Percentiles rank a stretch among this genome's conserved stretches.
These are phyloP conservation scores for Talaromyces stipitatus DNA, from an alignment of 495 filamentous ascomycete genomes.

Conservation along the genomic window DNA sequence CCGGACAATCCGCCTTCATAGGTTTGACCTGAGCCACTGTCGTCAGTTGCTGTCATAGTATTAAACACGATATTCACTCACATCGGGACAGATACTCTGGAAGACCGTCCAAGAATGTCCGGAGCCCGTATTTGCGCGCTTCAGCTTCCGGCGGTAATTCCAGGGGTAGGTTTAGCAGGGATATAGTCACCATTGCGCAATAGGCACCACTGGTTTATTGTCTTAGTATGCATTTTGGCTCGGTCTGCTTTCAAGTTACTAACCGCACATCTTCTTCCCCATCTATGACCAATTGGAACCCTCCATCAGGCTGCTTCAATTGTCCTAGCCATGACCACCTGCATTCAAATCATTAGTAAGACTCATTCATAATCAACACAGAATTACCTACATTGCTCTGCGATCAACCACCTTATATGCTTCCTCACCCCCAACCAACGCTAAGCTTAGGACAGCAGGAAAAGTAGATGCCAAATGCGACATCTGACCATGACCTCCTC, in stretches of 20 bases:
- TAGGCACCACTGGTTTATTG: constrained; percentile 66
- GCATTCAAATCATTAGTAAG: not conserved
- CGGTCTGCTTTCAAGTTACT: constrained; percentile 11
- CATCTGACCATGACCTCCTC: constrained; percentile 83
- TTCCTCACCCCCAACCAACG: constrained; percentile 65
- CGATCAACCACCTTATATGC: constrained; percentile 72
- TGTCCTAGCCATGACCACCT: constrained; percentile 79
- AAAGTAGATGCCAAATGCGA: constrained; percentile 87
- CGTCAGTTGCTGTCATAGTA: constrained; percentile 4
- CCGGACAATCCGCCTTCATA: constrained; percentile 89
- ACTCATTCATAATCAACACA: no score
- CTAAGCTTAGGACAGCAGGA: constrained; percentile 68
- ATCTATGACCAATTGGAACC: constrained; percentile 69
- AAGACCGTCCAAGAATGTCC: constrained; percentile 57
- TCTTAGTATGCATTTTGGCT: constrained; percentile 9
- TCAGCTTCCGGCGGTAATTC: constrained; percentile 58
- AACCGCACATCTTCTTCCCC: constrained; percentile 91
- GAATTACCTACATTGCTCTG: constrained; percentile 63
- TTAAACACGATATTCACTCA: constrained; percentile 31
- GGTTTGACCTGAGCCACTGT: constrained; percentile 60
- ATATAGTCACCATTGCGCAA: constrained; percentile 75
- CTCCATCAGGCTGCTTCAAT: constrained; percentile 78
- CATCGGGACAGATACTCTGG: constrained; percentile 75
- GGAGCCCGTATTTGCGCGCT: constrained; percentile 35
- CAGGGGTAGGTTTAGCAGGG: constrained; percentile 74